Evolutionary conservation across 192 early-diverging fungal genomes (phyloP).

Genomic region (Coemansia reversa): DNA sequence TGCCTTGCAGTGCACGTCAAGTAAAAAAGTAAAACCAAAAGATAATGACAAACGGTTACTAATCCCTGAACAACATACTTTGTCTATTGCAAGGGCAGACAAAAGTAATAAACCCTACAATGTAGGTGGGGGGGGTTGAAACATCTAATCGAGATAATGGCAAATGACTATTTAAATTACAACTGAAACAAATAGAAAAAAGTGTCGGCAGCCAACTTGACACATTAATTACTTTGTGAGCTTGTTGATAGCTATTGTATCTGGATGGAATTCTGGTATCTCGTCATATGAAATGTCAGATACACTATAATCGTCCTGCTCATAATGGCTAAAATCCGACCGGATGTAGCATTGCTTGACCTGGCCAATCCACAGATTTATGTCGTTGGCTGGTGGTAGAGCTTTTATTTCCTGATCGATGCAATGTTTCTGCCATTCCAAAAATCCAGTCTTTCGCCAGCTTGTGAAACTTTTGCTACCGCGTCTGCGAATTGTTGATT

Average conservation of each 20-base stretch:
- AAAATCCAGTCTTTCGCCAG: slow-evolving; percentile 16
- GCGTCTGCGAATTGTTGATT: not conserved
- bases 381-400: slow-evolving; percentile 4
- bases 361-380: slow-evolving; percentile 21
- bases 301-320: slow-evolving; percentile 13
- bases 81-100: too few relatives aligned
- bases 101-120: too few relatives aligned
- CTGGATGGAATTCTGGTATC: not conserved
- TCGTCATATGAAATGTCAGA: slow-evolving; percentile 26
- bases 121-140: too few relatives aligned
- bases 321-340: slow-evolving; percentile 13
- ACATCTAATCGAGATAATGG: too few relatives aligned
- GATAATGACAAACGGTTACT: too few relatives aligned
- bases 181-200: too few relatives aligned
- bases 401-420: not conserved
- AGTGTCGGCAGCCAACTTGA: too few relatives aligned
- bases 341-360: slow-evolving; percentile 18
- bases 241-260: slow-evolving; percentile 13
- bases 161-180: too few relatives aligned
- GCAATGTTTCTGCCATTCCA: slow-evolving; percentile 12
- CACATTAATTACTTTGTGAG: not conserved
- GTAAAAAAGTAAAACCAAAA: too few relatives aligned
- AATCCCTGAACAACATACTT: too few relatives aligned
- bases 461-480: slow-evolving; percentile 18
- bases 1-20: too few relatives aligned